These are phyloP conservation scores for Aaosphaeria arxii DNA, from an alignment of 2,329 filamentous ascomycete species.

Conservation along the genomic window DNA sequence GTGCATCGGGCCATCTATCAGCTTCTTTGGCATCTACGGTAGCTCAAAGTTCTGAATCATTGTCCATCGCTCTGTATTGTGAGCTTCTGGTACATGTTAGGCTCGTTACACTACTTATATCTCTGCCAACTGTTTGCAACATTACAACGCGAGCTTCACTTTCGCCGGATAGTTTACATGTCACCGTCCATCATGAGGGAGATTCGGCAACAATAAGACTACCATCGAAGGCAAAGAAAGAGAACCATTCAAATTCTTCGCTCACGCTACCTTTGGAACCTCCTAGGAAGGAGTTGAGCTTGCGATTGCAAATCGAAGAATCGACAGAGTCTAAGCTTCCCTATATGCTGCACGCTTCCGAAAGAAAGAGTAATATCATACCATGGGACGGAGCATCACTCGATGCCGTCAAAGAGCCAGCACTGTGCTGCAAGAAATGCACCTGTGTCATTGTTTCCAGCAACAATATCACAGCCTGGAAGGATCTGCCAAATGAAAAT, in stretches of 20 bases:
- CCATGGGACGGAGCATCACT: constrained; percentile 45
- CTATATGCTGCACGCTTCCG: constrained; percentile 22
- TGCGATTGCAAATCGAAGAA: constrained; percentile 53
- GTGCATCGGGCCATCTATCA: too few species aligned
- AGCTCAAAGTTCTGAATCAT: constrained; percentile 18
- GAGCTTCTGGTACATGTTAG: constrained; percentile 61
- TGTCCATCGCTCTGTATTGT: constrained; percentile 50
- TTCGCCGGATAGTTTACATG: constrained; percentile 41
- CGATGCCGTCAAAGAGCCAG: constrained; percentile 12
- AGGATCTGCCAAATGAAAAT: constrained; percentile 90
- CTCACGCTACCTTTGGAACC: constrained; percentile 49
- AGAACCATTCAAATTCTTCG: constrained; percentile 36
- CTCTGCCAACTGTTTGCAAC: constrained; percentile 45
- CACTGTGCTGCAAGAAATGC: constrained; percentile 28
- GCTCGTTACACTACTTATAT: constrained; percentile 57
- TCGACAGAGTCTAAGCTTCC: constrained; percentile 28
- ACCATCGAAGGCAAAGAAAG: constrained; percentile 44
- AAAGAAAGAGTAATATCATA: constrained; percentile 35
- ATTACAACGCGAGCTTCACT: constrained; percentile 43
- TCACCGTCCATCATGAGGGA: constrained; percentile 48
- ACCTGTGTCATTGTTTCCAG: constrained; percentile 12
- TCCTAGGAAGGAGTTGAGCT: constrained; percentile 50
- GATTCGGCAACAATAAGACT: constrained; percentile 44
- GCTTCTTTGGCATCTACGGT: too few species aligned
- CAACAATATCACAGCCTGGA: constrained; percentile 59